Base-by-base conservation (phyloP, 2,329 filamentous ascomycete species). In the Rhinocladiella similis region DNA sequence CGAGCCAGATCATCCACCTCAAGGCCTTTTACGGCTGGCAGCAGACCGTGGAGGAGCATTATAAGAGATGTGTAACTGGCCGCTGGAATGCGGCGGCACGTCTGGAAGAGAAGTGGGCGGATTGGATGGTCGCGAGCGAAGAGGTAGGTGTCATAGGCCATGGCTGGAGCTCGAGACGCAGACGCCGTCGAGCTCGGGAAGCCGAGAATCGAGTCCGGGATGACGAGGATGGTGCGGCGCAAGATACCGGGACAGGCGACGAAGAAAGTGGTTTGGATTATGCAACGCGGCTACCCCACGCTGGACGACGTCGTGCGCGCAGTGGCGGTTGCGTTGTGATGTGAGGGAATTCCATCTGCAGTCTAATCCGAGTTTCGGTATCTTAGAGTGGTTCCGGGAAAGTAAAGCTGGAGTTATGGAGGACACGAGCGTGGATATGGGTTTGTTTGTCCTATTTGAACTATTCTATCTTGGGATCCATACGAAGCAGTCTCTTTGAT, bases 11-110 rank as follows among this genome's bases (percentile, higher is more conserved):
- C 55, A 91, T 97, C 57, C 80, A 85, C 5, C 80, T 97, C 42
- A 97, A 96, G 72, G 96, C 91, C 73, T 97, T 93, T 76, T 96
- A 96, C 71, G 91, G 89, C 41, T 97, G 90, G 84, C 93, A 97
- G 74, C 90, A 90, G 75, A 97, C 91, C 0, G 91, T 97, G 3
- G 89, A 97, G 64, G 91, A 97, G 71, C 93, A 97, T 72, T 91
- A 86, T 51, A 93, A 92, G 75, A 84, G 92, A 3, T 90, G 97
- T 0, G 72, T 96, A 50, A 80, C 83, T 3, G 90, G 90, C 5
- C 89, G 96, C 60, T 82, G 91, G 56, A 77, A 80, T 0, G 81
- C 89, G 1, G 94, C 94, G 0, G 81, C 80, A 36, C 80, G 90
- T n/a, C 79, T 97, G 18, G 92, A 96, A 77, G 82, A 86, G 62